Evolutionary conservation across 2,329 filamentous ascomycete genomes (phyloP).

Genomic region (Ceratocystis eucalypticola): DNA sequence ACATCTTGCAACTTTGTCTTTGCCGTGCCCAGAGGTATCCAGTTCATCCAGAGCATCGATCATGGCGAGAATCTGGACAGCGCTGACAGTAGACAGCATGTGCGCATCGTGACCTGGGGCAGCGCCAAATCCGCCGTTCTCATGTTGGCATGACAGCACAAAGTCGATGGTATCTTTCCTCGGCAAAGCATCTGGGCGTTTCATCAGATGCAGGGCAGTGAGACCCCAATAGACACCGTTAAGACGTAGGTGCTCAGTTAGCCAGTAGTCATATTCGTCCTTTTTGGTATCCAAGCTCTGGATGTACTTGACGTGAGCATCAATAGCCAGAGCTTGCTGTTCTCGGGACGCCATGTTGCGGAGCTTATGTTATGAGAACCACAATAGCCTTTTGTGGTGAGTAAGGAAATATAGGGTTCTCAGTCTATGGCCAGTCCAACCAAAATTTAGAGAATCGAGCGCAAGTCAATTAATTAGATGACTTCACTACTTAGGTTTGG

Average conservation of each 20-base stretch:
- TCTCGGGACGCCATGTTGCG: slow-evolving; percentile 23
- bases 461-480: too few species aligned
- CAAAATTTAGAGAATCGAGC: too few species aligned
- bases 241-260: slow-evolving; percentile 89
- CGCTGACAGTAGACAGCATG: slow-evolving; percentile 90
- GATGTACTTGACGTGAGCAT: slow-evolving; percentile 76
- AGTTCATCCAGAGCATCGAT: slow-evolving; percentile 75
- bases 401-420: too few species aligned
- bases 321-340: slow-evolving; percentile 35
- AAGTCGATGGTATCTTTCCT: slow-evolving; percentile 74
- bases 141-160: slow-evolving; percentile 86
- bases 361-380: neutral
- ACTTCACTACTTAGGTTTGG: too few species aligned
- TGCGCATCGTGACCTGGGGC: slow-evolving; percentile 91
- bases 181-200: slow-evolving; percentile 67
- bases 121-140: slow-evolving; percentile 81
- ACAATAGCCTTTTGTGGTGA: too few species aligned
- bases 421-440: too few species aligned
- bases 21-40: slow-evolving; percentile 51
- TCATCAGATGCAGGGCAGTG: slow-evolving; percentile 72
- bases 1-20: slow-evolving; percentile 66
- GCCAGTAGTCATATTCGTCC: slow-evolving; percentile 94
- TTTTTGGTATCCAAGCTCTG: slow-evolving; percentile 81
- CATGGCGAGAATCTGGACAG: slow-evolving; percentile 81
- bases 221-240: slow-evolving; percentile 97